Conservation (phyloP, 179 eudicot genomes). For the Corrigiola litoralis region DNA sequence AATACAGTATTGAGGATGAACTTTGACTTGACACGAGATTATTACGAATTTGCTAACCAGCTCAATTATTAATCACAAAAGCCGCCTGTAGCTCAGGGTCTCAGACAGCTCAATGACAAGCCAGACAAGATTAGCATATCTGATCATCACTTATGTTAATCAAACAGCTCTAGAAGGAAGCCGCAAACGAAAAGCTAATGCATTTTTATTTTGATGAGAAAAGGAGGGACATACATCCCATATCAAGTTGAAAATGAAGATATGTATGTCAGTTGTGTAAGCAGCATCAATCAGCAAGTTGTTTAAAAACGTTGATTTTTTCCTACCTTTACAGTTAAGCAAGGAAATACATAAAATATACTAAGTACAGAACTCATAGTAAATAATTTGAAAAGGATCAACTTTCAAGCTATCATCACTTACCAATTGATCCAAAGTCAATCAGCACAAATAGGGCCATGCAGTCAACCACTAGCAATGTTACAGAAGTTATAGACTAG, state of each 20-base stretch:
- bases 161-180: no score
- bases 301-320: background rate
- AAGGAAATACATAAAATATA: background rate
- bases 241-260: conserved; percentile 1
- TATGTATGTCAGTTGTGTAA: background rate
- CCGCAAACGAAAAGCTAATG: background rate
- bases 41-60: no score
- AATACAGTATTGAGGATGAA: no score
- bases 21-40: no score
- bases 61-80: no score
- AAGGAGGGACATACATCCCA: conserved; percentile 7
- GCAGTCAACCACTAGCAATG: background rate
- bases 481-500: background rate
- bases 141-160: no score
- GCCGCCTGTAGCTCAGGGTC: no score
- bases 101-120: no score
- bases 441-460: background rate
- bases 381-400: background rate
- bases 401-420: no score
- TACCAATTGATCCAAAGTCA: background rate
- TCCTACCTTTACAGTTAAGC: background rate
- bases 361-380: background rate
- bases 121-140: no score
- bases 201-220: conserved; percentile 10
- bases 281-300: background rate